A percentile compares a stretch with the other conserved stretches of the same genome.
Conservation (phyloP, 139 green algal species). For the Desmodesmus armatus region DNA sequence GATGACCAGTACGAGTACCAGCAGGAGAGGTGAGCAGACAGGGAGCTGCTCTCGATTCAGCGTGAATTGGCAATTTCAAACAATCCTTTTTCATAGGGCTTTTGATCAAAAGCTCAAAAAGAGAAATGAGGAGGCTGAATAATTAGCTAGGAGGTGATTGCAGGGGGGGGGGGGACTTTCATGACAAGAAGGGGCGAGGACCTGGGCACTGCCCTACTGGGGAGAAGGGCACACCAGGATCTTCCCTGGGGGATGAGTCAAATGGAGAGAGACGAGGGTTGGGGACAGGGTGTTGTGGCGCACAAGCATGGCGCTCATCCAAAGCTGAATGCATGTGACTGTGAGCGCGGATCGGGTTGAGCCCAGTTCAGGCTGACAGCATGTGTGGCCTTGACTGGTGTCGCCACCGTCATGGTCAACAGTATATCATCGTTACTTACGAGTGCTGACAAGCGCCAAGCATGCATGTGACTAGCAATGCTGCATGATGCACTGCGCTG, state of each 20-base stretch:
- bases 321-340: background rate
- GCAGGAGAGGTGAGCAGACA: constrained; percentile 4
- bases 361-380: background rate
- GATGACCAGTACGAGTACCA: constrained; percentile 8
- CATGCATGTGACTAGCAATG: background rate
- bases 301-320: too few relatives aligned
- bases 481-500: too few relatives aligned
- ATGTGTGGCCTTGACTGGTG: background rate
- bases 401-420: too few relatives aligned
- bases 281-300: too few relatives aligned
- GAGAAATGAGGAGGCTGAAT: background rate
- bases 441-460: background rate
- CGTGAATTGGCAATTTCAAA: background rate
- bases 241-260: too few relatives aligned
- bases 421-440: background rate
- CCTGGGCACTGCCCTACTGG: background rate
- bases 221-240: too few relatives aligned
- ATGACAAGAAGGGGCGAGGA: background rate
- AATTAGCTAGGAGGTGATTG: background rate
- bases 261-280: too few relatives aligned
- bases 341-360: background rate
- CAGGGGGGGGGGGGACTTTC: too few relatives aligned
- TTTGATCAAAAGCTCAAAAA: background rate
- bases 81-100: background rate
- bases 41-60: background rate